A percentile compares a stretch with the other conserved stretches of the same genome.
Conservation (phyloP, 352 stramenopile species). For the Phytophthora tentaculata region DNA sequence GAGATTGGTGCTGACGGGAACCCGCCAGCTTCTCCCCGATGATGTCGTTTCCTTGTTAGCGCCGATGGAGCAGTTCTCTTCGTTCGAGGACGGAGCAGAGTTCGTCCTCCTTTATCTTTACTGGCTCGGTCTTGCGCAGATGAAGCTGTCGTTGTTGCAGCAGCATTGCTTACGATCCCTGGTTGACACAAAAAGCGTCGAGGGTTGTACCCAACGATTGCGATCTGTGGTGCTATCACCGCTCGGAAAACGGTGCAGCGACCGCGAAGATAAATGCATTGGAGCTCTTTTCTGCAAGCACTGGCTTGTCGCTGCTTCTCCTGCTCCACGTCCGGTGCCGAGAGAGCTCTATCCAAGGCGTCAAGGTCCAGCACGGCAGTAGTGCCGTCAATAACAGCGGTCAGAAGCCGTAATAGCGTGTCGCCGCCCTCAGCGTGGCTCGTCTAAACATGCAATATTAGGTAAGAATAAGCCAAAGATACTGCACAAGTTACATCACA, state of each 20-base stretch:
- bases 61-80: slow-evolving; percentile 18
- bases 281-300: slow-evolving; percentile 51
- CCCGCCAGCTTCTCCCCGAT: slow-evolving; percentile 16
- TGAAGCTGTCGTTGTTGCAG: background rate
- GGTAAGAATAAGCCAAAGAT: slow-evolving; percentile 6
- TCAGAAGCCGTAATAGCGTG: slow-evolving; percentile 54
- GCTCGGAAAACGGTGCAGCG: slow-evolving; percentile 51
- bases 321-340: slow-evolving; percentile 38
- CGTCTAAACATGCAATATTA: too few relatives aligned
- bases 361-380: slow-evolving; percentile 54
- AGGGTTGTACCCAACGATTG: slow-evolving; percentile 48
- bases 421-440: slow-evolving; percentile 61
- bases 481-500: background rate
- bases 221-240: slow-evolving; percentile 54
- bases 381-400: slow-evolving; percentile 47
- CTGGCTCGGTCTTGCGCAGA: slow-evolving; percentile 13
- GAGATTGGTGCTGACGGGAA: slow-evolving; percentile 7
- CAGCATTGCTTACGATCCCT: background rate
- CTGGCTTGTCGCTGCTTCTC: slow-evolving; percentile 46
- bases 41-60: slow-evolving; percentile 25
- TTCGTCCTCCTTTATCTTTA: slow-evolving; percentile 33
- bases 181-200: slow-evolving; percentile 29
- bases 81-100: slow-evolving; percentile 21
- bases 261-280: slow-evolving; percentile 66
- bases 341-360: slow-evolving; percentile 52